Conservation (phyloP, 495 filamentous ascomycete genomes). For the Tuber indicum region DNA sequence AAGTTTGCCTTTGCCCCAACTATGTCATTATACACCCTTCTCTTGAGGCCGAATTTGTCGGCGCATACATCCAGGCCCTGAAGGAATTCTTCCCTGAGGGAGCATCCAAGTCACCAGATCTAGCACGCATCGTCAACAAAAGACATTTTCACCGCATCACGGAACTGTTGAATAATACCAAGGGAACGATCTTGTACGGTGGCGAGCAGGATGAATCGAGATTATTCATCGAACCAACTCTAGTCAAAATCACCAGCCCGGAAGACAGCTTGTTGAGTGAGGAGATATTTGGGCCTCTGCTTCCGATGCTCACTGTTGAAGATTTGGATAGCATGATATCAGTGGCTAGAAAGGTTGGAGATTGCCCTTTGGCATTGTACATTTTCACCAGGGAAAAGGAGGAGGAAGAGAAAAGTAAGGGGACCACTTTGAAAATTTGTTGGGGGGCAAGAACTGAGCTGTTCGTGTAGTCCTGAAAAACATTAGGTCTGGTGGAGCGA, state of each 20-base stretch:
- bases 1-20: slow-evolving; percentile 79
- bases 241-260: slow-evolving; percentile 51
- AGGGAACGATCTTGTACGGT: slow-evolving; percentile 61
- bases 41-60: slow-evolving; percentile 64
- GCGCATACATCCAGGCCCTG: slow-evolving; percentile 50
- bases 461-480: slow-evolving; percentile 13
- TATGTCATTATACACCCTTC: slow-evolving; percentile 76
- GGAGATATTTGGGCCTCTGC: slow-evolving; percentile 85
- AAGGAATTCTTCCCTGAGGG: slow-evolving; percentile 78
- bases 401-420: slow-evolving; percentile 52
- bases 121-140: slow-evolving; percentile 69
- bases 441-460: neutral
- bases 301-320: slow-evolving; percentile 68
- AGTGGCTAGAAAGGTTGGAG: slow-evolving; percentile 61
- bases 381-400: slow-evolving; percentile 77
- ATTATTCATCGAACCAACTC: slow-evolving; percentile 78
- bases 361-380: slow-evolving; percentile 73
- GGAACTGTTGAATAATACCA: slow-evolving; percentile 73
- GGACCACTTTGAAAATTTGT: neutral
- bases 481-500: slow-evolving; percentile 61
- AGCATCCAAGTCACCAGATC: slow-evolving; percentile 62
- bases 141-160: slow-evolving; percentile 75
- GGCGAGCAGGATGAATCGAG: slow-evolving; percentile 46
- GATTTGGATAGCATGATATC: slow-evolving; percentile 73
- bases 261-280: slow-evolving; percentile 66